These are phyloP conservation scores for Patellaria atrata DNA, from an alignment of 495 filamentous ascomycete species.

Conservation along the genomic window DNA sequence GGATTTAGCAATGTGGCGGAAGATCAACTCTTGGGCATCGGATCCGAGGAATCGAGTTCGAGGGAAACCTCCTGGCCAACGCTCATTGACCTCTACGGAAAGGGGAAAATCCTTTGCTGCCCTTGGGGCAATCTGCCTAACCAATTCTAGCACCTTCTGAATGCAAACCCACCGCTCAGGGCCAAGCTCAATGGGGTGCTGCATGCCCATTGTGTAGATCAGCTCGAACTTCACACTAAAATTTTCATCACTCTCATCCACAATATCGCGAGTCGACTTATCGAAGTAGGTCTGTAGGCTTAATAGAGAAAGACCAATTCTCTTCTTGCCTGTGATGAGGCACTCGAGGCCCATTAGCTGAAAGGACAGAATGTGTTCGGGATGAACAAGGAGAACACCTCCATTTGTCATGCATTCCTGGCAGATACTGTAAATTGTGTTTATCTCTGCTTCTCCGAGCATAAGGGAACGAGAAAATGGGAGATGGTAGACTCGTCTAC, in stretches of 20 bases:
- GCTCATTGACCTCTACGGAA: constrained; percentile 29
- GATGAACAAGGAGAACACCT: constrained; percentile 45
- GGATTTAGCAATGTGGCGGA: constrained; percentile 21
- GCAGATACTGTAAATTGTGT: constrained; percentile 27
- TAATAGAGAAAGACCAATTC: constrained; percentile 10
- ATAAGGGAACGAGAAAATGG: constrained; percentile 44
- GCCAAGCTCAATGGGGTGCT: constrained; percentile 38
- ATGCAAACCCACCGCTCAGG: constrained; percentile 46
- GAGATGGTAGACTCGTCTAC: constrained; percentile 43
- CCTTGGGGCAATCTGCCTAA: constrained; percentile 22
- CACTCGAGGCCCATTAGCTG: constrained; percentile 49
- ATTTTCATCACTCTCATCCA: constrained; percentile 26
- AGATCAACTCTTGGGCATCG: constrained; percentile 23
- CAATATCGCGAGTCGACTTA: constrained; percentile 18
- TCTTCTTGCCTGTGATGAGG: constrained; percentile 18
- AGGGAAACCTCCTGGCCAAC: constrained; percentile 28
- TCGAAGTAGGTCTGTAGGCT: constrained; percentile 18
- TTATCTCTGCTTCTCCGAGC: constrained; percentile 18
- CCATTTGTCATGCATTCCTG: constrained; percentile 32
- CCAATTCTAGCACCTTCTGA: constrained; percentile 38
- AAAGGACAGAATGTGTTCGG: constrained; percentile 59
- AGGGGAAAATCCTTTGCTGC: constrained; percentile 18
- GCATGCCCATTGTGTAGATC: constrained; percentile 53
- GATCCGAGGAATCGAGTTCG: constrained; percentile 30
- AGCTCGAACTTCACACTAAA: constrained; percentile 22